Conservation (phyloP, 164 flowering plant genomes). For the Euptelea pleiosperma region DNA sequence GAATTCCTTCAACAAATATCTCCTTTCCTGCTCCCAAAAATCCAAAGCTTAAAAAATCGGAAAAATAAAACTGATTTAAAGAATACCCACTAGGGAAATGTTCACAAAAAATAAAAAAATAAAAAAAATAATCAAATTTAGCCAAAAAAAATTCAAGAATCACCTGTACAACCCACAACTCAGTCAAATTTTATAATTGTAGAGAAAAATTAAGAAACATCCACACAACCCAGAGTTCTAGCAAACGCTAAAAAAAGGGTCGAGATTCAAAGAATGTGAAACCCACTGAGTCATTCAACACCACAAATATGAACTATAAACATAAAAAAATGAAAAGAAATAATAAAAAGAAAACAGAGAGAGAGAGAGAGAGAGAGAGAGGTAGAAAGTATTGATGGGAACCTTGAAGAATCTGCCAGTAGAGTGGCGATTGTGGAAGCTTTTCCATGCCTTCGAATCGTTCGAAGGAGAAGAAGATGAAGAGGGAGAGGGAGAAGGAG, state of each 20-base stretch:
- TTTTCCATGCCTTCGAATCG: constrained; percentile 58
- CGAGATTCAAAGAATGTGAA: background rate
- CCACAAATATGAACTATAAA: background rate
- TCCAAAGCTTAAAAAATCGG: background rate
- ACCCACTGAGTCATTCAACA: background rate
- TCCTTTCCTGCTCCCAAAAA: constrained; percentile 57
- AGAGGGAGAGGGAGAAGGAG: constrained; percentile 11
- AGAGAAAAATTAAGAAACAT: too few relatives aligned
- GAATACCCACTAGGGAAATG: background rate
- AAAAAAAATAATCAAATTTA: background rate
- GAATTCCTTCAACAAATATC: constrained; percentile 85
- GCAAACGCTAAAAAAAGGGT: too few relatives aligned
- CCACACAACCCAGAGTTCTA: too few relatives aligned
- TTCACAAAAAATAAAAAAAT: background rate
- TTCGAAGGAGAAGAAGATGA: constrained; percentile 14
- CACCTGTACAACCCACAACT: too few relatives aligned
- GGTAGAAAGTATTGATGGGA: background rate
- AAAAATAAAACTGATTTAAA: background rate
- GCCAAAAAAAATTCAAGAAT: too few relatives aligned
- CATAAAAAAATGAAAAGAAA: background rate
- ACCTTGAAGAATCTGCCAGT: constrained; percentile 92
- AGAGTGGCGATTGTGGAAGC: constrained; percentile 72
- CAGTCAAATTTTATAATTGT: too few relatives aligned
- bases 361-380: background rate
- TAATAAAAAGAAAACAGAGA: background rate